These are phyloP conservation scores for Priceomyces haplophilus DNA, from an alignment of 805 yeast genomes.

Conservation along the genomic window DNA sequence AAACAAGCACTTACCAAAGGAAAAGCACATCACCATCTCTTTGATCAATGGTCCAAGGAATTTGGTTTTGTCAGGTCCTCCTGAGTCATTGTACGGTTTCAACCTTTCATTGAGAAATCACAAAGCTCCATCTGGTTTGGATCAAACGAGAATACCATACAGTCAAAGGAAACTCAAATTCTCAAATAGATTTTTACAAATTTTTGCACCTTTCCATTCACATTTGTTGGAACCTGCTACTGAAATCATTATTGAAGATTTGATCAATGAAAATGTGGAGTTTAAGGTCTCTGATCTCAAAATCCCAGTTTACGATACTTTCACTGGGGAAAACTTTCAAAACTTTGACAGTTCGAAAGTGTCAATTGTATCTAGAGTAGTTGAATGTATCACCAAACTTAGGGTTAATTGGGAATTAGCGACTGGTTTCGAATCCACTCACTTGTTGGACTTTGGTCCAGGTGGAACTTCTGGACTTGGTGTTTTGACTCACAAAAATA, in stretches of 20 bases:
- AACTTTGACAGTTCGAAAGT: constrained; percentile 33
- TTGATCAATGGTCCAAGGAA: constrained; percentile 94
- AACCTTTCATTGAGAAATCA: constrained; percentile 88
- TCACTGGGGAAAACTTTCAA: constrained; percentile 76
- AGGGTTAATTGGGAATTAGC: constrained; percentile 96
- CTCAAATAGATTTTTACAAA: constrained; percentile 91
- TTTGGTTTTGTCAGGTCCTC: constrained; percentile 95
- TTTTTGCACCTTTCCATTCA: constrained; percentile 96
- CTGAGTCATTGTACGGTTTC: constrained; percentile 94
- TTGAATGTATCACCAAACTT: constrained; percentile 78
- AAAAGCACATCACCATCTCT: constrained; percentile 86
- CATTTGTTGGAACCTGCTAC: constrained; percentile 75
- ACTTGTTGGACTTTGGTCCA: constrained; percentile 95
- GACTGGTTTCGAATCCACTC: constrained; percentile 77
- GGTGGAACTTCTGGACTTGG: constrained; percentile 98
- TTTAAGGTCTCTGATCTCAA: constrained; percentile 54
- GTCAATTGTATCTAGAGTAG: constrained; percentile 64
- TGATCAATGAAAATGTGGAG: constrained; percentile 52
- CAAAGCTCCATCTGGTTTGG: constrained; percentile 91
- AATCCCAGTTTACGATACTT: constrained; percentile 92
- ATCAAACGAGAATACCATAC: constrained; percentile 91
- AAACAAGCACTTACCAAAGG: constrained; percentile 88
- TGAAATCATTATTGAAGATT: constrained; percentile 61
- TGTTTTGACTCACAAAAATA: constrained; percentile 92
- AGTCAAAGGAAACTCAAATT: constrained; percentile 92